These are phyloP conservation scores for Cryptococcus wingfieldii DNA, from an alignment of 1,284 basidiomycete species.

Conservation along the genomic window DNA sequence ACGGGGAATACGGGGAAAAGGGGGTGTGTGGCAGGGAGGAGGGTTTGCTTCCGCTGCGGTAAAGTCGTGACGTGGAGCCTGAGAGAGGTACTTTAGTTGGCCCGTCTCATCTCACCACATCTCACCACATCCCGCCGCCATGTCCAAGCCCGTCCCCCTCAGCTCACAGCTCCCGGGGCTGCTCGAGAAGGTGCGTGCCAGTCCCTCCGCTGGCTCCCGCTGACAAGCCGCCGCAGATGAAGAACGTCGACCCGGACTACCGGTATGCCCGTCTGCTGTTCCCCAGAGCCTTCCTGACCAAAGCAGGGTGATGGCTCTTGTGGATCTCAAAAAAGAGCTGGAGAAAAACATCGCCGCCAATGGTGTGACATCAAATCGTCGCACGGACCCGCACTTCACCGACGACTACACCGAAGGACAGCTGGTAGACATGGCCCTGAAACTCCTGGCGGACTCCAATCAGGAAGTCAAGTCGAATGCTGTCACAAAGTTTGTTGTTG, in stretches of 20 bases:
- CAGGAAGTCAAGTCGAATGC: conserved; percentile 98
- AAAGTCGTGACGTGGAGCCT: too few relatives aligned
- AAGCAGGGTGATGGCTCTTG: conserved; percentile 85
- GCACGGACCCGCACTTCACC: conserved; percentile 45
- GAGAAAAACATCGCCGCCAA: conserved; percentile 56
- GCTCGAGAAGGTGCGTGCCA: conserved; percentile 23
- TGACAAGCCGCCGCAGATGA: conserved; percentile 26
- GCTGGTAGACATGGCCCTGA: conserved; percentile 72
- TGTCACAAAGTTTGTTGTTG: conserved; percentile 70
- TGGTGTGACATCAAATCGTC: conserved; percentile 54
- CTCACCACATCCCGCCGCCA: background rate
- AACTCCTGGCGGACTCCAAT: conserved; percentile 85
- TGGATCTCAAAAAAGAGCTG: conserved; percentile 84
- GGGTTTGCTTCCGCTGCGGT: background rate
- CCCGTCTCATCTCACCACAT: too few relatives aligned
- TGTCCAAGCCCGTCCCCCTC: background rate
- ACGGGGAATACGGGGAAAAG: background rate
- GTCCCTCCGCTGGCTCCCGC: background rate
- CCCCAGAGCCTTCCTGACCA: background rate
- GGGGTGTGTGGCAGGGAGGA: background rate
- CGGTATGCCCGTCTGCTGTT: conserved; percentile 20
- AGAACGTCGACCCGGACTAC: conserved; percentile 40
- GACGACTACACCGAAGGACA: conserved; percentile 79
- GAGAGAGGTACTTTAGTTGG: too few relatives aligned
- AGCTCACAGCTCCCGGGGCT: conserved; percentile 11